Evolutionary conservation across 352 stramenopile species (phyloP), one percentile per base, ranked within the genome.

Genomic region (Elongisporangium senticosum): DNA sequence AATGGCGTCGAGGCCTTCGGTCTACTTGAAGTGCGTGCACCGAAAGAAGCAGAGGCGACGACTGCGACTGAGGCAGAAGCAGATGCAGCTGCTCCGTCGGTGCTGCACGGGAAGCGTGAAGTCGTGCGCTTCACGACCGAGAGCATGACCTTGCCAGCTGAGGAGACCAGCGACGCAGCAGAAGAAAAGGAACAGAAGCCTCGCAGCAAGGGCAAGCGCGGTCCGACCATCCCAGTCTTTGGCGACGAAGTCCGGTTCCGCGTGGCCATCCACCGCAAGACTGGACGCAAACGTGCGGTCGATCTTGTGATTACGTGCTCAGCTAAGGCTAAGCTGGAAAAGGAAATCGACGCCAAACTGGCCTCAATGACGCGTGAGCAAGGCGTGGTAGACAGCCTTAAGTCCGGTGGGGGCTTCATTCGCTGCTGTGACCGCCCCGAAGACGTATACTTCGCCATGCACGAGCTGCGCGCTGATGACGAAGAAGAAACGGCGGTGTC

Each of bases 191-290:
- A 63, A 50, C 21, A 73, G 53, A 49, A 59, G 47, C 20, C 13
- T 40, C 33, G 59, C 23, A 49, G 33, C 37, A n/a, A 22, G 24
- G 58, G 52, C 8, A 49, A 40, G 8, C 56, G 43, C 5, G 43
- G 47, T 20, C 63, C 43, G 11, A 56, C 60, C 37, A 39, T 72
- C 13, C 79, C 83, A 22, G 77, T 80, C 28, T 82, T 86, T 70
- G 79, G 81, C 11, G 83, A 93, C 39, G 69, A 88, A 53, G 83
- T 93, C 56, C 69, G 59, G 17, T 93, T 93, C 65, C 79, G 79
- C 51, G 77, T 93, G 40, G 80, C 80, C 14, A 86, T 74, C 20
- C 83, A 93, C 53, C 75, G 75, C 49, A 87, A 89, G 65, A 80
- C 75, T 0, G 79, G 80, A 33, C 58, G 60, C 4, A 85, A 87